Evolutionary conservation across 1,139 yeast genomes (phyloP), one percentile per base, ranked within the genome.

Genomic region (Blastobotrys capitulatus): DNA sequence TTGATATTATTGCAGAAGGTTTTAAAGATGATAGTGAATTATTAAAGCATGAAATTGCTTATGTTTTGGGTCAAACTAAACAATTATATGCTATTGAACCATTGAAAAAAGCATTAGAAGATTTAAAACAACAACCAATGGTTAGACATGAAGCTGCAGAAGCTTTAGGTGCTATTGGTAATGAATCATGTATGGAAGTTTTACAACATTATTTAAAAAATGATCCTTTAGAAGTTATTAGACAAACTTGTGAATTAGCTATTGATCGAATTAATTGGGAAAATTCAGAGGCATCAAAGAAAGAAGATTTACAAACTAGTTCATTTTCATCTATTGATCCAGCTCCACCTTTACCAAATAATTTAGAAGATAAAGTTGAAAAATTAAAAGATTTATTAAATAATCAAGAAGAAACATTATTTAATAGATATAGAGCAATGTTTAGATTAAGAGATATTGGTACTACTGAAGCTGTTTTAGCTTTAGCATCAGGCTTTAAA

Each of bases 61-160:
- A 94, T 62, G 97, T 92, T n/a, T 74, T 94, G 56, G 99, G 99
- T 40, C 99, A 94, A 70, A 89, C 97, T 47, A 82, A 85, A 63
- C 90, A 90, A 70, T 65, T 82, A 58, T 69, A 78, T 49, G 90
- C 96, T 50, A 86, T 94, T 49, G 82, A 84, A 42, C 76, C 80
- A 50, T 76, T 94, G 56, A 78, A 88, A 65, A 74, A 76, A n/a
- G 95, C 87, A 34, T 76, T 92, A 59, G 69, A 72, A 51, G 83
- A 85, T 64, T 60, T 63, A 26, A 62, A 73, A 45, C 71, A 73
- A 52, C 97, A 94, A 71, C 75, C 86, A 52, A 94, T 94, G 97
- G 99, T 94, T 35, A 85, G 99, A 68, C 99, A 94, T 67, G 99
- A 94, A 69, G 98, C 98, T 19, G 98, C 98, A 12, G 99, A 94